Evolutionary conservation across 441 rosid species (phyloP), one percentile per base, ranked within the genome.

Genomic region (Jatropha multifida): DNA sequence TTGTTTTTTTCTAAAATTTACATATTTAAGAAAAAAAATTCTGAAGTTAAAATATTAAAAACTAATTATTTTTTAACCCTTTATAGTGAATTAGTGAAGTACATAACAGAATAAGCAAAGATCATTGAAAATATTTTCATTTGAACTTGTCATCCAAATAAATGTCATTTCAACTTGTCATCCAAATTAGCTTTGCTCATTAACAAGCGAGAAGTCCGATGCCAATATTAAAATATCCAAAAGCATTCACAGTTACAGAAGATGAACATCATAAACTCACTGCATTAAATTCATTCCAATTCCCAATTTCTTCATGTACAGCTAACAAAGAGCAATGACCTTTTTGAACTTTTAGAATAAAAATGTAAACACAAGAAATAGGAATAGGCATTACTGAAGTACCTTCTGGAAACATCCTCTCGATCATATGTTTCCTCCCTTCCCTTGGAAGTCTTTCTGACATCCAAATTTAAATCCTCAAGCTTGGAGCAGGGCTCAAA

Each of bases 401-500:
- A 91, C 96, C 96, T 85, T 84, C 81, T 77, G 4, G 83, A 78
- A 54, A 70, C 71, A 64, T 80, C 78, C 56, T 82, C 87, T 10
- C 64, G 58, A 23, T 71, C 73, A 81, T 73, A 74, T 74, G 67
- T 80, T 71, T 85, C 86, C 49, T 75, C 87, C 69, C 74, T 54
- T 55, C 75, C 83, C 65, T 78, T 81, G 51, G 83, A 75, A 69
- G 77, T 81, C 87, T 86, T 88, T 79, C 84, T 79, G 69, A 87
- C 92, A 77, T 88, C 91, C 90, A 91, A 85, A 84, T 86, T 91
- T 65, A 89, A 85, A 82, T 86, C 90, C 89, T 84, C 91, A 0
- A 91, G 92, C 91, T 87, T 89, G 79, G 89, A 86, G 84, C 92
- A 88, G 62, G 93, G 90, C 74, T 88, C 93, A 81, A 88, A 89